Percentiles rank a stretch among this genome's conserved stretches.
Conservation (phyloP, 1,139 yeast genomes). For the Candida mesenterica region DNA sequence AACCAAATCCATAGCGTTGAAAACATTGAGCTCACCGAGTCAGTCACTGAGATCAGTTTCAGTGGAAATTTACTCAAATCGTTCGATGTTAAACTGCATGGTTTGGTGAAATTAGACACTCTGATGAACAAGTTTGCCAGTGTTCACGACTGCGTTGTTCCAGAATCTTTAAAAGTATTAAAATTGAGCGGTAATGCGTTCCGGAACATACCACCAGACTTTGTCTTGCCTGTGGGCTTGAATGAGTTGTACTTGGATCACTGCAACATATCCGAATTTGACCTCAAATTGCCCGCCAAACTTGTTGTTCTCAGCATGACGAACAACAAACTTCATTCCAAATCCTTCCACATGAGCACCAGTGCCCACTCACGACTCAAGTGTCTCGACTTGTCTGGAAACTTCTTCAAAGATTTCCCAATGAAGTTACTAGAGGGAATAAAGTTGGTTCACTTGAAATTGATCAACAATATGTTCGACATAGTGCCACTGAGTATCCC, state of each 20-base stretch:
- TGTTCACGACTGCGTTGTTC: slow-evolving; percentile 3
- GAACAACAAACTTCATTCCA: slow-evolving; percentile 13
- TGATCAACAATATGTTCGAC: slow-evolving; percentile 14
- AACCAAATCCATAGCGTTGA: slow-evolving; percentile 7
- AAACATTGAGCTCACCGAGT: slow-evolving; percentile 4
- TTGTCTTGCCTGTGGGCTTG: slow-evolving; percentile 7
- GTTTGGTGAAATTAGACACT: slow-evolving; percentile 7
- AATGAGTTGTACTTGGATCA: slow-evolving; percentile 7
- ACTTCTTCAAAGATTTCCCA: slow-evolving; percentile 12
- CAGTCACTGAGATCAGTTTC: slow-evolving; percentile 6
- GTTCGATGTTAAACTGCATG: slow-evolving; percentile 1
- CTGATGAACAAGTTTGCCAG: slow-evolving; percentile 9
- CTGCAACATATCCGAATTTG: slow-evolving; percentile 10
- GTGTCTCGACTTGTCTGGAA: slow-evolving; percentile 12
- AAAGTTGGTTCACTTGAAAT: slow-evolving; percentile 9
- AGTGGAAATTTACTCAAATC: slow-evolving; percentile 8
- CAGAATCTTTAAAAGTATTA: slow-evolving; percentile 5
- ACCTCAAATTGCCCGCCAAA: slow-evolving; percentile 4
- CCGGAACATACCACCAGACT: slow-evolving; percentile 6
- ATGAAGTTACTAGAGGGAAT: slow-evolving; percentile 6
- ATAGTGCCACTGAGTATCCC: slow-evolving; percentile 10
- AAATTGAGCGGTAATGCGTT: slow-evolving; percentile 10
- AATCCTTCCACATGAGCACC: slow-evolving; percentile 7
- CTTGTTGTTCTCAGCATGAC: slow-evolving; percentile 8
- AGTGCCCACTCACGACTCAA: slow-evolving; percentile 1